Conservation (phyloP, 148 eudicot species). For the Fagopyrum esculentum region DNA sequence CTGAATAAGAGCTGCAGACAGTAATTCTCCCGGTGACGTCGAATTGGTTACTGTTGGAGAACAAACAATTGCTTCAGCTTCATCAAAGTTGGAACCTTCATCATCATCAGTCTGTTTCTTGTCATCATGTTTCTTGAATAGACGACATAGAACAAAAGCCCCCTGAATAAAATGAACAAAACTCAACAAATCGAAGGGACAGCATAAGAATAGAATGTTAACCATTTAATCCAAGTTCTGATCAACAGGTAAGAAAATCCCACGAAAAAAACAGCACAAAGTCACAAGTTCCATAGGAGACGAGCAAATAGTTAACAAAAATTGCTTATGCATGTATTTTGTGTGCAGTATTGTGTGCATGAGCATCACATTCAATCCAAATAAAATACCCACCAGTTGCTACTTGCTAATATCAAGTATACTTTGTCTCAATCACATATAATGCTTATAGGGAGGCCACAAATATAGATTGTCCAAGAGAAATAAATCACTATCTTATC, state of each 20-base stretch:
- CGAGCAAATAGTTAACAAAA: neutral
- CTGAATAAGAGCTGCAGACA: constrained; percentile 26
- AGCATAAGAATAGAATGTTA: neutral
- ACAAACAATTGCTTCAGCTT: constrained; percentile 34
- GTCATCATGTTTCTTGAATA: constrained; percentile 67
- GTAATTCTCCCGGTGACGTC: constrained; percentile 37
- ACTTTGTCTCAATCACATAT: neutral
- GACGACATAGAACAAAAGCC: constrained; percentile 73
- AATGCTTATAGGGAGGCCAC: neutral
- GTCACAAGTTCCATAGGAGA: neutral
- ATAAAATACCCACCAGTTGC: neutral
- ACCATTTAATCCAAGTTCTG: neutral
- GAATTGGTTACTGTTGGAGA: constrained; percentile 36
- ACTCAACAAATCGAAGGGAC: neutral
- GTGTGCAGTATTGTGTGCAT: neutral
- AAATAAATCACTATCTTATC: neutral
- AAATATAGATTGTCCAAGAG: neutral
- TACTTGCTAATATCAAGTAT: neutral
- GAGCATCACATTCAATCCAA: neutral
- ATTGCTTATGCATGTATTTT: neutral
- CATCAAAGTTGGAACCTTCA: constrained; percentile 46
- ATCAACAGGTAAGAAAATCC: neutral
- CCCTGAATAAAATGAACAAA: constrained; percentile 33
- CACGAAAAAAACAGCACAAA: neutral
- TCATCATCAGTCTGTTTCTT: constrained; percentile 43